Evolutionary conservation across 73 alveolate genomes (phyloP).

Genomic region (Blepharisma stoltei): DNA sequence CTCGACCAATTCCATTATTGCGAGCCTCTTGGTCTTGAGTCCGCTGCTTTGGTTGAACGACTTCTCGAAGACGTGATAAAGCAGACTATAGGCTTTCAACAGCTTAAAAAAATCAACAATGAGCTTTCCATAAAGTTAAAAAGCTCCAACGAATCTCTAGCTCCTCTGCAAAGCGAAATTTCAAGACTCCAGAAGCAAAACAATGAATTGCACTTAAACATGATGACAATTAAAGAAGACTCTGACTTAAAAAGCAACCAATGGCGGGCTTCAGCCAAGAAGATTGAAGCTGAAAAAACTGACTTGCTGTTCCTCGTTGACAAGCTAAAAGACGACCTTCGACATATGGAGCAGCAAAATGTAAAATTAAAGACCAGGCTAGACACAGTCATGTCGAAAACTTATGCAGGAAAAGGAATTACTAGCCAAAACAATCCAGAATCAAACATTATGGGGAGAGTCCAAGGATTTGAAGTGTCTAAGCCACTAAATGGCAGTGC

Average conservation of each 20-base stretch:
- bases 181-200: slow-evolving; percentile 91
- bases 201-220: slow-evolving; percentile 88
- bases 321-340: slow-evolving; percentile 50
- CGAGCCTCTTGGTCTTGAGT: slow-evolving; percentile 86
- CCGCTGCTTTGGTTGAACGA: slow-evolving; percentile 84
- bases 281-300: slow-evolving; percentile 52
- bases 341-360: slow-evolving; percentile 31
- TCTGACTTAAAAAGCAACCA: slow-evolving; percentile 58
- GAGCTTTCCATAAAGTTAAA: slow-evolving; percentile 35
- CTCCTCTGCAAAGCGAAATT: slow-evolving; percentile 92
- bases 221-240: slow-evolving; percentile 87
- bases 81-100: slow-evolving; percentile 92
- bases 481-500: slow-evolving; percentile 24
- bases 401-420: slow-evolving; percentile 34
- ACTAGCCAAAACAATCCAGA: slow-evolving; percentile 33
- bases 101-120: slow-evolving; percentile 78
- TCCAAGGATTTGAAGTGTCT: slow-evolving; percentile 28
- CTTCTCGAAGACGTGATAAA: slow-evolving; percentile 86
- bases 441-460: slow-evolving; percentile 32
- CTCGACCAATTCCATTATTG: slow-evolving; percentile 91
- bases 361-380: slow-evolving; percentile 32
- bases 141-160: slow-evolving; percentile 44
- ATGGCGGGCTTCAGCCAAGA: slow-evolving; percentile 58
- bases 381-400: slow-evolving; percentile 40
- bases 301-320: slow-evolving; percentile 50